Base-by-base conservation (phyloP, 2,329 filamentous ascomycete species). In the Sporothrix brasiliensis region DNA sequence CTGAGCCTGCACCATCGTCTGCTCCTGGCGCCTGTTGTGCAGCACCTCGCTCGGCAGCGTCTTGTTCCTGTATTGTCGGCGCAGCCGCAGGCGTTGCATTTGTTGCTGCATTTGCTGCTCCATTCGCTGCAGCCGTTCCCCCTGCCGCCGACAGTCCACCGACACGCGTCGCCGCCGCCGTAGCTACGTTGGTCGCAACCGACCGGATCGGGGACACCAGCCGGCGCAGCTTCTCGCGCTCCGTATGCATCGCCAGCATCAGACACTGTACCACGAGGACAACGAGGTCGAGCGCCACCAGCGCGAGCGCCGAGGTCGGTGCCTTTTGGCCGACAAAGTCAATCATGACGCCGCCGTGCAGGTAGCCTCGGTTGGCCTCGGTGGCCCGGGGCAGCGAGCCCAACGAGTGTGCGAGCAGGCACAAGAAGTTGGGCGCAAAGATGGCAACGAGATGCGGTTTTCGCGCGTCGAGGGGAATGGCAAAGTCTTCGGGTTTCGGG, bases 261-360 rank as follows among this genome's bases (percentile, higher is more conserved):
- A 90, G 77, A 73, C 86, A 87, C 77, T 91, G 89, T 16, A 90
- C 75, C 1, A 77, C 79, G 52, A 90, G 75, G 9, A 91, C 82
- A 41, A 87, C 75, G 7, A 86, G 30, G 76, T 91, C 89, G 56
- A 87, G 78, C 2, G 86, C 75, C 5, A 90, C 73, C 60, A 90
- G 83, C 67, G 85, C 83, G 19, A 86, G 75, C 73, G 83, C 83
- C 30, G 86, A 88, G 1, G 84, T 83, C 1, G 89, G 86, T 4
- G 88, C 86, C 74, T 85, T 85, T 77, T 91, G 89, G 16, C 89
- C 89, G 74, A 91, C 83, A 74, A 91, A 89, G 76, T 91, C 89
- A 74, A 91, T 85, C 30, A 91, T 82, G 67, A 91, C 81, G 47
- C 89, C 89, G 30, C 89, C 89, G 73, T 91, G 89, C 30, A 90